These are phyloP conservation scores for Lindgomyces ingoldianus DNA, from an alignment of 495 filamentous ascomycete genomes.

Conservation along the genomic window DNA sequence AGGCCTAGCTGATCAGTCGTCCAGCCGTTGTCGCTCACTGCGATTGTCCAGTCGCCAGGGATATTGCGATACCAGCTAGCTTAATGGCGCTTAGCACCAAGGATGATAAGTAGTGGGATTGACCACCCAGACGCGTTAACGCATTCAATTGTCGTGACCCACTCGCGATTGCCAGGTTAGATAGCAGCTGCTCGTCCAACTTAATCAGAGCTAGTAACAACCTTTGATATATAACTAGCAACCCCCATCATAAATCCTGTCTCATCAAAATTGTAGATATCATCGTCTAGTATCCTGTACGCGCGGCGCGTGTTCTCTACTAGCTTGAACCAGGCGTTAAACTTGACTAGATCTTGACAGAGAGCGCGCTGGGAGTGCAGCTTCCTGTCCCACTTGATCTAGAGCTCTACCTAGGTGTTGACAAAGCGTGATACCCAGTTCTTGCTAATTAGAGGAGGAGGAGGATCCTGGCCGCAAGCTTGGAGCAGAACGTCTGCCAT, in stretches of 20 bases:
- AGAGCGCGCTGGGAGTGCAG: no score
- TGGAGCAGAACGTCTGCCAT: no score
- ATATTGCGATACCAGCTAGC: no score
- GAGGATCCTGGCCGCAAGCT: no score
- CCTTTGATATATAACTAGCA: no score
- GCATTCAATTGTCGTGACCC: constrained; percentile 46
- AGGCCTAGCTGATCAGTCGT: constrained; percentile 7
- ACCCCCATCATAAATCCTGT: constrained; percentile 46
- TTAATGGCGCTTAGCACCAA: constrained; percentile 8
- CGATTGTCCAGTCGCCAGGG: constrained; percentile 13
- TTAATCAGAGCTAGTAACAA: constrained; percentile 36
- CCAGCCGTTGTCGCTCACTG: constrained; percentile 6
- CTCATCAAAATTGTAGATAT: constrained; percentile 54
- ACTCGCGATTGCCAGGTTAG: constrained; percentile 49
- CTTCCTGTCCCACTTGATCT: no score
- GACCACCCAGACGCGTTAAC: constrained; percentile 31
- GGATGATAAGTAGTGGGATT: constrained; percentile 22
- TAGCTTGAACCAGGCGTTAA: constrained; percentile 43
- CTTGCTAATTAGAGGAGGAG: no score
- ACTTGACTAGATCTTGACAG: constrained; percentile 43
- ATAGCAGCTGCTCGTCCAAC: constrained; percentile 18
- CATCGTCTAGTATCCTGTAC: constrained; percentile 44
- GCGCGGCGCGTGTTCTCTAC: constrained; percentile 39
- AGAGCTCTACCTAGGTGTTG: no score
- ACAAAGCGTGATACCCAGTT: no score